These are phyloP conservation scores for Podospora didyma DNA, from an alignment of 495 filamentous ascomycete species.

Conservation along the genomic window DNA sequence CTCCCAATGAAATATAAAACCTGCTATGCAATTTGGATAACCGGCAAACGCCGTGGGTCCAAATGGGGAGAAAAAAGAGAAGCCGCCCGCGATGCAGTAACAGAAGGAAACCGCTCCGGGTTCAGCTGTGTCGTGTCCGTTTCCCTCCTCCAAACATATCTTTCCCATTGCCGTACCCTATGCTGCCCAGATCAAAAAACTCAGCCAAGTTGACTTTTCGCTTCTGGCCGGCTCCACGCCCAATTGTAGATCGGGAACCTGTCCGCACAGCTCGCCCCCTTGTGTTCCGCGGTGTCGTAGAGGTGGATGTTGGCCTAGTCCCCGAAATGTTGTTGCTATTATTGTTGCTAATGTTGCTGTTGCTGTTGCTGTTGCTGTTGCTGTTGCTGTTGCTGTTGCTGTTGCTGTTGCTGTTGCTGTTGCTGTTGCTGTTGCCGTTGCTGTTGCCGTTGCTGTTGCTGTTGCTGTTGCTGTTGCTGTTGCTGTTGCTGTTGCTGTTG, in stretches of 20 bases:
- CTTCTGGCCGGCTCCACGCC: constrained; percentile 68
- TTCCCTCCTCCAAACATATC: constrained; percentile 68
- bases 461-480: background rate
- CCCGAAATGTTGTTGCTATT: constrained; percentile 10
- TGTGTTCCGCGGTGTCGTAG: constrained; percentile 50
- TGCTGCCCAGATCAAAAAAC: constrained; percentile 73
- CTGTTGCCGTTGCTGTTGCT: background rate
- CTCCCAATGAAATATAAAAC: too few relatives aligned
- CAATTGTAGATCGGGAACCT: constrained; percentile 45
- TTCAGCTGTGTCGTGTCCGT: constrained; percentile 61
- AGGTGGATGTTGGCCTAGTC: constrained; percentile 35
- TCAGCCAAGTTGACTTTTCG: constrained; percentile 72
- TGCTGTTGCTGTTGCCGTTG: background rate
- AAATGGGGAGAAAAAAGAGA: too few relatives aligned
- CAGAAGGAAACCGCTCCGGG: too few relatives aligned
- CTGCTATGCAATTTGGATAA: too few relatives aligned
- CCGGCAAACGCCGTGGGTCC: too few relatives aligned
- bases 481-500: constrained; percentile 1
- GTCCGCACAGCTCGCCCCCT: constrained; percentile 30
- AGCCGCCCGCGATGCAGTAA: too few relatives aligned
- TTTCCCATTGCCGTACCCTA: constrained; percentile 53
- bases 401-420: background rate
- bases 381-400: background rate
- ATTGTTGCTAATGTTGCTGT: background rate
- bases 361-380: background rate